Evolutionary conservation across 139 green algal species (phyloP).

Genomic region (Astrephomene gubernaculifera): DNA sequence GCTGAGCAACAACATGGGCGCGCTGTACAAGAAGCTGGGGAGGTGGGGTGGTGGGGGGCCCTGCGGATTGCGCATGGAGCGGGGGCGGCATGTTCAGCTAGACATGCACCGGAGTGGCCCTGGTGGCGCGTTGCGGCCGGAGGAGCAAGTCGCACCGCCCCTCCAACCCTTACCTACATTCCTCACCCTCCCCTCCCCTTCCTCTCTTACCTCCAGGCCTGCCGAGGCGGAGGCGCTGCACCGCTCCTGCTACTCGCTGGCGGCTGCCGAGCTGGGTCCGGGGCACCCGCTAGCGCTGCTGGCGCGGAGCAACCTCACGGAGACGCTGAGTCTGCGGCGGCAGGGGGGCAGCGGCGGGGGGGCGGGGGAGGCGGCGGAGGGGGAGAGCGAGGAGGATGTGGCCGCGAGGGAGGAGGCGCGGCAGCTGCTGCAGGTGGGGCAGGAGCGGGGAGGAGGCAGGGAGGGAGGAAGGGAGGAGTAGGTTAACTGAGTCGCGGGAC

Average conservation of each 20-base stretch:
- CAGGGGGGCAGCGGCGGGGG: not conserved
- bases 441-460: no score
- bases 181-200: not conserved
- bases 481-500: no score
- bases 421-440: not conserved
- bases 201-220: not conserved
- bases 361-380: not conserved
- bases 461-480: not conserved
- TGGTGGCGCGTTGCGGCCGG: no score
- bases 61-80: not conserved
- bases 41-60: not conserved
- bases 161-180: not conserved
- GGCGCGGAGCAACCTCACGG: constrained; percentile 29
- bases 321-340: constrained; percentile 18
- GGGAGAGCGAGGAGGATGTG: not conserved
- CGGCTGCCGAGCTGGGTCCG: not conserved
- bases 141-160: no score
- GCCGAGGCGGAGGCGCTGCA: constrained; percentile 12
- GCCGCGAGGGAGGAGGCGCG: constrained; percentile 4
- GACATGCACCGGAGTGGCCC: no score
- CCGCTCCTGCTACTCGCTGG: constrained; percentile 7
- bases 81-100: no score
- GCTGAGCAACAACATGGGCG: constrained; percentile 45
- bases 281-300: constrained; percentile 36
- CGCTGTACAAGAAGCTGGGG: constrained; percentile 27